Conservation (phyloP, 176 grass and related monocot genomes). For the Avena eriantha region DNA sequence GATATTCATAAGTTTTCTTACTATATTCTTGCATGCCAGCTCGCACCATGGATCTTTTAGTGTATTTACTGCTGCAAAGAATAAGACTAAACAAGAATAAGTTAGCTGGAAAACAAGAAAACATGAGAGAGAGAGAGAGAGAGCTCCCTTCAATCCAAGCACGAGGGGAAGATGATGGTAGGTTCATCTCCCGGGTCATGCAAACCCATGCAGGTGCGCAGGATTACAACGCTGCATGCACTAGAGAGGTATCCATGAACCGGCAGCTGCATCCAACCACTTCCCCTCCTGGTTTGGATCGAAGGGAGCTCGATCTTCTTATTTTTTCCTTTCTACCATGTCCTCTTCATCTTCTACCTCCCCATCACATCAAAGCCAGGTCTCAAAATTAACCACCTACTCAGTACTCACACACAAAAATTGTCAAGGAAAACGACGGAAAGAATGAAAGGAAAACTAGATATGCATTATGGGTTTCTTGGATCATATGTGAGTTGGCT, state of each 20-base stretch:
- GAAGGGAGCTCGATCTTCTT: constrained; percentile 66
- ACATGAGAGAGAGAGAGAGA: constrained; percentile 29
- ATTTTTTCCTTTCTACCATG: background rate
- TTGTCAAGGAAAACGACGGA: background rate
- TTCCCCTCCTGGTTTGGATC: constrained; percentile 77
- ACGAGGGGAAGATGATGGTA: constrained; percentile 63
- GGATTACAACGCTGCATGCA: constrained; percentile 36
- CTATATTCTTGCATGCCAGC: background rate
- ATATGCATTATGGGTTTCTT: background rate
- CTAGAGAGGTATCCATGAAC: constrained; percentile 80
- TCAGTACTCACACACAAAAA: too few species aligned
- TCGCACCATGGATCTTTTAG: background rate
- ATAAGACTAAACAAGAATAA: background rate
- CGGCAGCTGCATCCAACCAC: constrained; percentile 73
- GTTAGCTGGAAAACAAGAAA: background rate
- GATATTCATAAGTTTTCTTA: background rate
- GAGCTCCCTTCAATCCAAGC: constrained; percentile 99
- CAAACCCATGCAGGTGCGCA: constrained; percentile 68
- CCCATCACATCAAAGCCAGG: background rate
- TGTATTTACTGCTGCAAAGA: background rate
- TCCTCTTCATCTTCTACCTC: background rate
- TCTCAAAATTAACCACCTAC: too few species aligned
- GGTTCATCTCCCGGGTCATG: constrained; percentile 79
- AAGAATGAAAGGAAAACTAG: background rate
- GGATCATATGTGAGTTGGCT: constrained; percentile 20